These are phyloP conservation scores for Tulasnella sp. DNA, from an alignment of 768 basidiomycete genomes.

Conservation along the genomic window DNA sequence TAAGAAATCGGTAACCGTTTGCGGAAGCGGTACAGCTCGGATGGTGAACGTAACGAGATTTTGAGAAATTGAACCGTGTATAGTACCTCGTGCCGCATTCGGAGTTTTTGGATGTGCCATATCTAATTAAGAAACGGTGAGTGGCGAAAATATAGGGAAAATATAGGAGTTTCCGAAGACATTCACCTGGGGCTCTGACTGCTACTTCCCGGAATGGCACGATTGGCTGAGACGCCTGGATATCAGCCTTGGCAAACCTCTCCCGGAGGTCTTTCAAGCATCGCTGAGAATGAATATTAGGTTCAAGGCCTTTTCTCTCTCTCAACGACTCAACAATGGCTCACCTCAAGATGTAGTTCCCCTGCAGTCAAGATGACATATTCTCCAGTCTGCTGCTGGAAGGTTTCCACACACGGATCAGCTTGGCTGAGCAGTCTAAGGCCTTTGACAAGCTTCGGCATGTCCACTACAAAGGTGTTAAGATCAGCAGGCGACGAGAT, in stretches of 20 bases:
- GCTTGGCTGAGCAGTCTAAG: constrained; percentile 84
- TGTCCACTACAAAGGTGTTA: constrained; percentile 42
- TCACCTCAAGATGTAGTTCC: constrained; percentile 88
- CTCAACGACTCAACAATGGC: constrained; percentile 14
- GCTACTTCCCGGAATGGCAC: constrained; percentile 97
- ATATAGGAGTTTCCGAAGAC: not conserved
- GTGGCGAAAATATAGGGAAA: not conserved
- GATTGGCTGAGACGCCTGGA: constrained; percentile 89
- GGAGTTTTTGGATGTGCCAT: constrained; percentile 76
- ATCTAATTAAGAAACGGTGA: constrained; percentile 37
- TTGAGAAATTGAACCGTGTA: constrained; percentile 56
- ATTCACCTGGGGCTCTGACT: constrained; percentile 59
- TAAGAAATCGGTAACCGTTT: constrained; percentile 62
- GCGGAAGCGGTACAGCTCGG: constrained; percentile 71
- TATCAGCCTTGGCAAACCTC: constrained; percentile 85
- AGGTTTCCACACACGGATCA: constrained; percentile 94
- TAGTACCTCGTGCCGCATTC: constrained; percentile 63
- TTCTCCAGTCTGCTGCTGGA: constrained; percentile 95
- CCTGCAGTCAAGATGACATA: constrained; percentile 95
- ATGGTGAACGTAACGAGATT: constrained; percentile 72
- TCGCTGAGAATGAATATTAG: constrained; percentile 41
- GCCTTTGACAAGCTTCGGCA: constrained; percentile 80
- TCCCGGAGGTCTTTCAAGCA: constrained; percentile 95
- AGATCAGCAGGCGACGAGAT: not conserved
- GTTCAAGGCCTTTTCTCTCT: not conserved